phyloP scores from a whole-genome alignment of 768 basidiomycete species.

The Boletus rubroflammeus region DNA sequence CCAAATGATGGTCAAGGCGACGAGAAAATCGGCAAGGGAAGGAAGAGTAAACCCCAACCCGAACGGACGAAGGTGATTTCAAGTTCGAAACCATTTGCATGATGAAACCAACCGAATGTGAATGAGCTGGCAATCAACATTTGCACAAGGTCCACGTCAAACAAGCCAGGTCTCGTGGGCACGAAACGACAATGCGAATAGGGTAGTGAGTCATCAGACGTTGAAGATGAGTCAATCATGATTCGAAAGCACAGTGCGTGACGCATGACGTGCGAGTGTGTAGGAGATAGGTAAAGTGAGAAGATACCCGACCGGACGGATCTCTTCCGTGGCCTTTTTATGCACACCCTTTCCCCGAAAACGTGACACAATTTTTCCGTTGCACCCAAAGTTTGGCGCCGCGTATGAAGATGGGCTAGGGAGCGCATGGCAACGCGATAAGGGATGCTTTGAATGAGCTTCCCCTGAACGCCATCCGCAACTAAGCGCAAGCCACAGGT shows the following conservation, averaged over 20 bases:
- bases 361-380: not conserved
- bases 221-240: not conserved
- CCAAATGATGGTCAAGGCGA: not conserved
- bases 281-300: not conserved
- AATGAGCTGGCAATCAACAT: not conserved
- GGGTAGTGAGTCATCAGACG: not conserved
- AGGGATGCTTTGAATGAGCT: not conserved
- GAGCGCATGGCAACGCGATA: not conserved
- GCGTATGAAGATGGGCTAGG: not conserved
- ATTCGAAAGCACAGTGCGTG: not conserved
- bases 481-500: not conserved
- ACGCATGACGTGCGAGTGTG: not conserved
- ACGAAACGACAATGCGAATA: not conserved
- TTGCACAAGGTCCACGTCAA: not conserved
- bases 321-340: constrained; percentile 20
- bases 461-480: not conserved
- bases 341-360: not conserved
- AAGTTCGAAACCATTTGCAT: no score
- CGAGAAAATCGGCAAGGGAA: not conserved
- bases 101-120: not conserved
- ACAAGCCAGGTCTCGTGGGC: not conserved
- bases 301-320: constrained; percentile 20
- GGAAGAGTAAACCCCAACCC: not conserved
- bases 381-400: not conserved
- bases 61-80: not conserved